Base-by-base conservation (phyloP, 306 rosid species). In the Amphicarpaea edgeworthii region DNA sequence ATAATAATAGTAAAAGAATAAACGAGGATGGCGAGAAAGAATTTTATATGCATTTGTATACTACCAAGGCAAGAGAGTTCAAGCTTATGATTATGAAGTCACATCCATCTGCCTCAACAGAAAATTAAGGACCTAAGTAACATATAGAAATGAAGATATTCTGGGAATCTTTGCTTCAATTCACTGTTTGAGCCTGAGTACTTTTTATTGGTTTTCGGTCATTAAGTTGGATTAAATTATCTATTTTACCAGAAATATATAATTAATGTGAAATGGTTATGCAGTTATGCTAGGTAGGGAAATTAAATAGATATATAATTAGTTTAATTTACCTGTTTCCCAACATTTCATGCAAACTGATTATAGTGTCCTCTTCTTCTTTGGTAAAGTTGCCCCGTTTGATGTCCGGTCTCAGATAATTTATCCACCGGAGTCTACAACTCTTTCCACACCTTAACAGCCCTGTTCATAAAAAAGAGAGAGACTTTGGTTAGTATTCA, bases 371-470 rank as follows among this genome's bases (percentile, higher is more conserved):
- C 37, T 94, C 96, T 79, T 94, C 98, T 49, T 94, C 94, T 70
- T 34, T 53, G 75, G 85, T 91, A 24, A 91, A 85, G 61, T 94
- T 91, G 11, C 98, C 98, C 26, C 98, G 76, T 76, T 94, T 94
- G 57, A 94, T 88, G 78, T 94, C 98, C 0, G 98, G 98, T n/a
- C 88, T 90, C 60, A 94, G 53, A 65, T 94, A 94, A 73, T 94
- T 94, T 8, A 76, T 84, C 97, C 97, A 94, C 19, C 98, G 58
- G 3, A 94, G 87, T 47, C 98, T 83, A 68, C 98, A 94, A 73
- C 98, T 93, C 79, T 93, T 93, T 59, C 98, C 98, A 82, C 98
- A 93, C 64, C 98, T 86, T 42, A 83, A 79, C 20, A 93, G 53
- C 10, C 98, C 98, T 93, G 17, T 80, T 58, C 1, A 66, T 66